Conservation (phyloP, 139 green algal species). For the Limnomonas spitsbergensis region DNA sequence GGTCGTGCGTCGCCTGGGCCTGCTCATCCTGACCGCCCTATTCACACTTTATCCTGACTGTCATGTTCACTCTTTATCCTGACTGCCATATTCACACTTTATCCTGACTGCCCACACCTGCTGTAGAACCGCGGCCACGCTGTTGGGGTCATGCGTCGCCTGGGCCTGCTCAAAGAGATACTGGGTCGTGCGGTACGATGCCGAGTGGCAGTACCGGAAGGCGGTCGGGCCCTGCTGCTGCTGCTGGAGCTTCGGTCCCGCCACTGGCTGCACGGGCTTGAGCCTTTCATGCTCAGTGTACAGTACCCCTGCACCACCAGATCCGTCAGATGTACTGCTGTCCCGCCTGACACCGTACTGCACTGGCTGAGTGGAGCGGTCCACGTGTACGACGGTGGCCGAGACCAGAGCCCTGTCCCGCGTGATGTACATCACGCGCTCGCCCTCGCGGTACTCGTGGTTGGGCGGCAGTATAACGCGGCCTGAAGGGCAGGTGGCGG, state of each 20-base stretch:
- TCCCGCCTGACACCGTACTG: slow-evolving; percentile 5
- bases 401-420: not conserved
- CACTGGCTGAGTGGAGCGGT: not conserved
- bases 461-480: not conserved
- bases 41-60: too few relatives aligned
- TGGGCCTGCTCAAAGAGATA: slow-evolving; percentile 5
- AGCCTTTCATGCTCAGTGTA: not conserved
- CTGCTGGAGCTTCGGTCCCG: not conserved
- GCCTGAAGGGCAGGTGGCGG: not conserved
- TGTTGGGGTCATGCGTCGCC: slow-evolving; percentile 15
- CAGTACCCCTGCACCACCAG: not conserved
- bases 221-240: not conserved
- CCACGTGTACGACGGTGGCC: slow-evolving; percentile 5
- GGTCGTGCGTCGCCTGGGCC: slow-evolving; percentile 9
- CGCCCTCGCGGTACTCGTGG: not conserved
- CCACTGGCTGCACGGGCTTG: not conserved
- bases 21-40: too few relatives aligned
- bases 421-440: not conserved
- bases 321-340: not conserved
- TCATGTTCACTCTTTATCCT: too few relatives aligned
- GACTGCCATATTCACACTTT: too few relatives aligned
- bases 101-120: too few relatives aligned
- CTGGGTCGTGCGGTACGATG: slow-evolving; percentile 7
- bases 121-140: not conserved
- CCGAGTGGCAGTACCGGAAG: not conserved